Evolutionary conservation across 768 basidiomycete species (phyloP).

Genomic region (Cyclocybe cylindracea): DNA sequence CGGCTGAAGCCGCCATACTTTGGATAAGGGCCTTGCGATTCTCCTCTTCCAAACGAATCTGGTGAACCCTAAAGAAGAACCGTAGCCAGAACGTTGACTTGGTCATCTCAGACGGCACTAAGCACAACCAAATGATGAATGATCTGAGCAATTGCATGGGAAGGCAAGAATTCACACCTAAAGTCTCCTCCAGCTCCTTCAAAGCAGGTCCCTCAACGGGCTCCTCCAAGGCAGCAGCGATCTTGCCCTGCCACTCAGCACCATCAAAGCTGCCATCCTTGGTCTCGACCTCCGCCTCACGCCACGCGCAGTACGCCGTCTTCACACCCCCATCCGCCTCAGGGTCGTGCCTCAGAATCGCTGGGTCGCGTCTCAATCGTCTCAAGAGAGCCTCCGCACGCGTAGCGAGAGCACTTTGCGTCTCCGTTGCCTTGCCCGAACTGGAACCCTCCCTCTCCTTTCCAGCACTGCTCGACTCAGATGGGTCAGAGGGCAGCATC

Average conservation of each 20-base stretch:
- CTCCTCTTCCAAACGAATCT: slow-evolving; percentile 77
- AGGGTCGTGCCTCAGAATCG: slow-evolving; percentile 77
- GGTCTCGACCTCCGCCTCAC: slow-evolving; percentile 47
- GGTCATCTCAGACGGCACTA: slow-evolving; percentile 70
- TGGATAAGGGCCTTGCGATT: slow-evolving; percentile 76
- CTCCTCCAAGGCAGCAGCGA: slow-evolving; percentile 50
- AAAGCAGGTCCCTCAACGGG: slow-evolving; percentile 53
- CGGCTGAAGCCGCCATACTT: slow-evolving; percentile 44
- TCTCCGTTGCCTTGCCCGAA: slow-evolving; percentile 36
- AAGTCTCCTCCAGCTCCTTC: slow-evolving; percentile 48
- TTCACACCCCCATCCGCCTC: slow-evolving; percentile 56
- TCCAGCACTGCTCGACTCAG: slow-evolving; percentile 15
- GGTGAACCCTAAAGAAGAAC: slow-evolving; percentile 87
- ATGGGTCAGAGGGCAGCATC: slow-evolving; percentile 58
- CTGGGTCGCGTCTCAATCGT: slow-evolving; percentile 72
- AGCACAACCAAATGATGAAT: not conserved
- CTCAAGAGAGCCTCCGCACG: slow-evolving; percentile 78
- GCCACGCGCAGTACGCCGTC: slow-evolving; percentile 61
- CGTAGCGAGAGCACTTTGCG: slow-evolving; percentile 61
- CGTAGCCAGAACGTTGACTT: slow-evolving; percentile 80
- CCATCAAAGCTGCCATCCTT: slow-evolving; percentile 60
- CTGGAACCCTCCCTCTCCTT: slow-evolving; percentile 22
- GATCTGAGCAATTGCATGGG: slow-evolving; percentile 7
- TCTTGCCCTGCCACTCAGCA: slow-evolving; percentile 55
- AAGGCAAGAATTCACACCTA: slow-evolving; percentile 48